Conservation (phyloP, 805 yeast species). For the Alloascoidea hylecoeti region DNA sequence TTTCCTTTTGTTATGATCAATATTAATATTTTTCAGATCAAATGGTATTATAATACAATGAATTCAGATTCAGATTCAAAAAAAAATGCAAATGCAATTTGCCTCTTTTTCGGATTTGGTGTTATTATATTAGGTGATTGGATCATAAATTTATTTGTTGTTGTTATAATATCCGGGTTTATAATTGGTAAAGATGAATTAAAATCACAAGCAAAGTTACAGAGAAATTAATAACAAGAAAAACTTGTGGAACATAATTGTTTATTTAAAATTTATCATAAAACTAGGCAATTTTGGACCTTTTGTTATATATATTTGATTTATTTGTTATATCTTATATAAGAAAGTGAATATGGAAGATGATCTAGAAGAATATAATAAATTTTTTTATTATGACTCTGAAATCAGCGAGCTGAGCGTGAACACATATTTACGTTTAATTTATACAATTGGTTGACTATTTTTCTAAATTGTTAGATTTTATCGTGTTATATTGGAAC, state of each 20-base stretch:
- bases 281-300: neutral
- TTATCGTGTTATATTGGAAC: constrained; percentile 41
- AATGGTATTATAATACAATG: constrained; percentile 68
- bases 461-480: constrained; percentile 48
- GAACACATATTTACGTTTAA: constrained; percentile 41
- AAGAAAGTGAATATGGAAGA: constrained; percentile 8
- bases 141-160: constrained; percentile 59
- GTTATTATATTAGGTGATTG: constrained; percentile 56
- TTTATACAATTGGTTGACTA: constrained; percentile 51
- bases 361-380: neutral
- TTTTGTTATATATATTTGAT: constrained; percentile 17
- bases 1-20: constrained; percentile 64
- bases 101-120: constrained; percentile 39
- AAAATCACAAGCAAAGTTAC: constrained; percentile 29
- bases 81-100: constrained; percentile 53
- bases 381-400: constrained; percentile 26
- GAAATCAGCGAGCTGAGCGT: constrained; percentile 28
- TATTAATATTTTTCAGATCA: constrained; percentile 64
- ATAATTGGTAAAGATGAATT: neutral
- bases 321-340: constrained; percentile 36
- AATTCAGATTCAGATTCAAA: constrained; percentile 65
- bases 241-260: neutral
- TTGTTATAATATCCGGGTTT: constrained; percentile 54
- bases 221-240: neutral
- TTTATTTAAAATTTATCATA: neutral